A percentile compares a stretch with the other conserved stretches of the same genome.
These are phyloP conservation scores for Penstemon eatonii DNA, from an alignment of 257 asterid genomes.

Conservation along the genomic window DNA sequence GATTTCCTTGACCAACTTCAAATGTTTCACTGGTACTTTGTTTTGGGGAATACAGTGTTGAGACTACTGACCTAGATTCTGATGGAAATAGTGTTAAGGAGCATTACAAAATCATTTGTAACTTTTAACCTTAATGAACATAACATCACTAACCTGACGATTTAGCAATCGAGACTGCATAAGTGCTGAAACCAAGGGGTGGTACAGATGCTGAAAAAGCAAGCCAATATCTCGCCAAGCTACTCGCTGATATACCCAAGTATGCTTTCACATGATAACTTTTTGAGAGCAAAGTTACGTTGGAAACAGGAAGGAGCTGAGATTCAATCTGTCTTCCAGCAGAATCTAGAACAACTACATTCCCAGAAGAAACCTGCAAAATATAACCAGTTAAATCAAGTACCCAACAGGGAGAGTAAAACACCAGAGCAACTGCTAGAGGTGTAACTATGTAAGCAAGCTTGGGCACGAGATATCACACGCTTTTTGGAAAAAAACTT, in stretches of 20 bases:
- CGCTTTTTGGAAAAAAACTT: slow-evolving; percentile 5
- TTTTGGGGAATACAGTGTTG: slow-evolving; percentile 43
- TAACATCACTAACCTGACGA: slow-evolving; percentile 40
- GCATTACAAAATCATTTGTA: slow-evolving; percentile 20
- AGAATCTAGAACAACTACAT: slow-evolving; percentile 61
- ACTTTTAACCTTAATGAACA: slow-evolving; percentile 15
- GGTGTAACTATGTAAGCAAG: slow-evolving; percentile 13
- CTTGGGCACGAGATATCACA: slow-evolving; percentile 7
- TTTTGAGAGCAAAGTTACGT: slow-evolving; percentile 41
- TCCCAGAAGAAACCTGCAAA: slow-evolving; percentile 63
- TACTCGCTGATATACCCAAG: slow-evolving; percentile 47
- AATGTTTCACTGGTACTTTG: slow-evolving; percentile 36
- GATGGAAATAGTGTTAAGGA: slow-evolving; percentile 23
- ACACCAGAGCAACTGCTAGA: slow-evolving; percentile 4
- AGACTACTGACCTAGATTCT: slow-evolving; percentile 43
- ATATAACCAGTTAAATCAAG: slow-evolving; percentile 23
- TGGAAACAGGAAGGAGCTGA: slow-evolving; percentile 64
- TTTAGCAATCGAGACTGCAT: slow-evolving; percentile 47
- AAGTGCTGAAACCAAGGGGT: slow-evolving; percentile 85
- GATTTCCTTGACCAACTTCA: slow-evolving; percentile 80
- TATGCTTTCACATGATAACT: slow-evolving; percentile 56
- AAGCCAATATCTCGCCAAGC: slow-evolving; percentile 56
- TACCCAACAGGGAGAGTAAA: slow-evolving; percentile 17
- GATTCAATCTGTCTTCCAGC: slow-evolving; percentile 65
- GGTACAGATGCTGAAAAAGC: slow-evolving; percentile 68